Conservation (phyloP, 1,284 basidiomycete genomes). For the Cystodermella granulosa region DNA sequence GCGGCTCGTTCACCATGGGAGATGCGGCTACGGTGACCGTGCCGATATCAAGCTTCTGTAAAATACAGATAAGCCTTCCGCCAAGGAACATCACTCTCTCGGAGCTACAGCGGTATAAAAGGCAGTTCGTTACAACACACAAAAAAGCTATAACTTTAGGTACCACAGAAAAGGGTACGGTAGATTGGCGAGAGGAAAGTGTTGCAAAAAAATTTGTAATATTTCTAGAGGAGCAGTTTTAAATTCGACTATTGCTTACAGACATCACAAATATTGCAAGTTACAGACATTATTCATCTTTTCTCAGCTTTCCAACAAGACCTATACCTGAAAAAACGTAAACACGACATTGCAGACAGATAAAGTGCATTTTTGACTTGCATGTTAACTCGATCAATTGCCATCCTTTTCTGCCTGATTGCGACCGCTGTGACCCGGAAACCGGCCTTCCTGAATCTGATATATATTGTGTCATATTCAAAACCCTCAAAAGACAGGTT, state of each 20-base stretch:
- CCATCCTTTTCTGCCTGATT: constrained; percentile 22
- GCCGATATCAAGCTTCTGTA: constrained; percentile 41
- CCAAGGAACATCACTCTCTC: constrained; percentile 69
- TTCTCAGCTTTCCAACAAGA: constrained; percentile 3
- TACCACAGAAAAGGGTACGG: constrained; percentile 70
- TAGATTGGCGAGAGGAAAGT: constrained; percentile 72
- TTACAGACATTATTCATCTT: too few species aligned
- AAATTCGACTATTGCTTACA: too few species aligned
- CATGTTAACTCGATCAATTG: constrained; percentile 37
- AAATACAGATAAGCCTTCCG: constrained; percentile 54
- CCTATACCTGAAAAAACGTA: constrained; percentile 3
- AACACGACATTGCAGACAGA: too few species aligned
- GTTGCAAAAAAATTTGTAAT: constrained; percentile 70
- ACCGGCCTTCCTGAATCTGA: constrained; percentile 24
- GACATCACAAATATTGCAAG: too few species aligned
- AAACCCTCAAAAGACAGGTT: background rate
- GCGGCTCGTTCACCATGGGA: constrained; percentile 39
- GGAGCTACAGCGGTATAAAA: constrained; percentile 80
- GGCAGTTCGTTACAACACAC: constrained; percentile 83
- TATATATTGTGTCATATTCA: background rate
- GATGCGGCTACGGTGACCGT: constrained; percentile 56
- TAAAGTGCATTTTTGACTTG: constrained; percentile 14
- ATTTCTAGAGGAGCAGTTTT: constrained; percentile 80
- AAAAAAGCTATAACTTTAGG: constrained; percentile 83
- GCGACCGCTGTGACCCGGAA: constrained; percentile 28